Percentiles rank a stretch among this genome's conserved stretches.
Conservation (phyloP, 106 monocot species). For the Xerophyta viscosa region DNA sequence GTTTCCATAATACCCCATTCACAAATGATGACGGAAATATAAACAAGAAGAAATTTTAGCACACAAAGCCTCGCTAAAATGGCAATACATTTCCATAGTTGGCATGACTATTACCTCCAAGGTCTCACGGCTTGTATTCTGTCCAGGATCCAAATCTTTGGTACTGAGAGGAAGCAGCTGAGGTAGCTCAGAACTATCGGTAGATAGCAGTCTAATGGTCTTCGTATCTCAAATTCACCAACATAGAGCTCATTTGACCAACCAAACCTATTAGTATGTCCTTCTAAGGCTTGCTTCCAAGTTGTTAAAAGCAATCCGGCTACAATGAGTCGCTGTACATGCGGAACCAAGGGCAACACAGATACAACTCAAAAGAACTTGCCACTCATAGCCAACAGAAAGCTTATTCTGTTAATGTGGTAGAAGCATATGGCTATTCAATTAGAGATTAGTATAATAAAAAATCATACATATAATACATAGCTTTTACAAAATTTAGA, state of each 20-base stretch:
- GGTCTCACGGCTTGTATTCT: constrained; percentile 16
- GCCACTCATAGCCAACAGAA: neutral
- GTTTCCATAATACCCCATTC: no score
- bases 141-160: constrained; percentile 20
- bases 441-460: no score
- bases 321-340: constrained; percentile 57
- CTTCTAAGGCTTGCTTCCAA: constrained; percentile 20
- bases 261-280: constrained; percentile 4
- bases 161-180: constrained; percentile 19
- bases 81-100: no score
- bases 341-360: neutral
- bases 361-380: neutral
- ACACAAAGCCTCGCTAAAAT: neutral
- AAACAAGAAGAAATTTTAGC: neutral
- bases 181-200: constrained; percentile 24
- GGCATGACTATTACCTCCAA: constrained; percentile 41
- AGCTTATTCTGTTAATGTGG: no score
- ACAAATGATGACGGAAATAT: no score
- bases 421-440: no score
- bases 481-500: neutral
- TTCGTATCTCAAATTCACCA: constrained; percentile 65
- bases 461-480: no score
- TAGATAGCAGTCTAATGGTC: constrained; percentile 17
- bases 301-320: constrained; percentile 28
- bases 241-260: constrained; percentile 65